A percentile compares a stretch with the other conserved stretches of the same genome.
These are phyloP conservation scores for Pyricularia grisea DNA, from an alignment of 2,329 filamentous ascomycete genomes.

Conservation along the genomic window DNA sequence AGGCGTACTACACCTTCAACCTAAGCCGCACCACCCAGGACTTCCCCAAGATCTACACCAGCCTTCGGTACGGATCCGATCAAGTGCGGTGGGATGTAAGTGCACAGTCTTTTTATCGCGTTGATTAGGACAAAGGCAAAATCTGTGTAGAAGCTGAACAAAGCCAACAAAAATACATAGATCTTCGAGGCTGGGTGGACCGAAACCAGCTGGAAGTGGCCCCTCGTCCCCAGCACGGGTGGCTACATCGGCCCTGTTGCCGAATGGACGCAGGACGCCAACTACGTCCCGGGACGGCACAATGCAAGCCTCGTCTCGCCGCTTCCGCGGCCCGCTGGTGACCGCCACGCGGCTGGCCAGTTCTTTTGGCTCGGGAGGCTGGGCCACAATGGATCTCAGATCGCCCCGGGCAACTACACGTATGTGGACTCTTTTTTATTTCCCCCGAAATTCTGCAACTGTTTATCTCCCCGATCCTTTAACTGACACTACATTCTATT, in stretches of 20 bases:
- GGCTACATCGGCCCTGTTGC: conserved; percentile 15
- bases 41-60: conserved; percentile 18
- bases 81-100: conserved; percentile 19
- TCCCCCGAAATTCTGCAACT: neutral
- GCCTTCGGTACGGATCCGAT: conserved; percentile 15
- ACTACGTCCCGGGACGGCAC: neutral
- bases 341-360: neutral
- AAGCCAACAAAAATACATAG: neutral
- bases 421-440: neutral
- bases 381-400: conserved; percentile 17
- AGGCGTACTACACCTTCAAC: conserved; percentile 13
- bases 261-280: neutral
- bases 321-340: neutral
- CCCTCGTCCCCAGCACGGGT: conserved; percentile 13
- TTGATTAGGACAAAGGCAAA: no score
- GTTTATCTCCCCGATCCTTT: neutral
- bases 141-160: no score
- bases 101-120: conserved; percentile 3
- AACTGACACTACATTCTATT: neutral
- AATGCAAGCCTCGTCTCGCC: neutral
- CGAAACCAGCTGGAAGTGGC: conserved; percentile 15
- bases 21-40: conserved; percentile 14
- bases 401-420: conserved; percentile 22
- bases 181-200: conserved; percentile 13
- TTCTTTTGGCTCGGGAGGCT: conserved; percentile 12